Evolutionary conservation across 495 filamentous ascomycete species (phyloP).

Genomic region (Immersiella caudata): DNA sequence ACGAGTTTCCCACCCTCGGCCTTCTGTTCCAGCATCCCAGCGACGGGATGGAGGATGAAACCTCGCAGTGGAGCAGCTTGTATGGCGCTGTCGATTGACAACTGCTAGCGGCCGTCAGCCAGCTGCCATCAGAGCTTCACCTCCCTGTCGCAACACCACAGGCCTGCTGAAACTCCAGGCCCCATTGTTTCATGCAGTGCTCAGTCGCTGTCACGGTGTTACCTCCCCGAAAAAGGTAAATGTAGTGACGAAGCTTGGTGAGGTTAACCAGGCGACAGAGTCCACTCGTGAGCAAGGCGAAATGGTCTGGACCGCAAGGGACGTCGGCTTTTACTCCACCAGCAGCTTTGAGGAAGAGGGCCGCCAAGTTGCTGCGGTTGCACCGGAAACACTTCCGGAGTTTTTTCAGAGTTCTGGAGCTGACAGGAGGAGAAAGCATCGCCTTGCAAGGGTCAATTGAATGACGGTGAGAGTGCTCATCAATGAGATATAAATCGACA

Average conservation of each 20-base stretch:
- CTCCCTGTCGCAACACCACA: neutral
- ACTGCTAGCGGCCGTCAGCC: neutral
- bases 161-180: slow-evolving; percentile 4
- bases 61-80: neutral
- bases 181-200: slow-evolving; percentile 16
- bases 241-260: neutral
- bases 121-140: neutral
- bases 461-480: neutral
- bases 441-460: neutral
- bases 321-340: too few species aligned
- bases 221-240: neutral
- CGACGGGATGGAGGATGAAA: slow-evolving; percentile 9
- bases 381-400: neutral
- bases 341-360: neutral
- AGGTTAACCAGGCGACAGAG: neutral
- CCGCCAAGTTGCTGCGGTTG: neutral
- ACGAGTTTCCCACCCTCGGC: neutral
- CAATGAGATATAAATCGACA: neutral
- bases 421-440: neutral
- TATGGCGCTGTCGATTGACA: neutral
- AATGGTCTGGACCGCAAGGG: too few species aligned
- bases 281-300: neutral
- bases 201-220: neutral
- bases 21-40: slow-evolving; percentile 9
- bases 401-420: neutral